Evolutionary conservation across 169 alveolate genomes (phyloP).

Genomic region (Plasmodium vivax): DNA sequence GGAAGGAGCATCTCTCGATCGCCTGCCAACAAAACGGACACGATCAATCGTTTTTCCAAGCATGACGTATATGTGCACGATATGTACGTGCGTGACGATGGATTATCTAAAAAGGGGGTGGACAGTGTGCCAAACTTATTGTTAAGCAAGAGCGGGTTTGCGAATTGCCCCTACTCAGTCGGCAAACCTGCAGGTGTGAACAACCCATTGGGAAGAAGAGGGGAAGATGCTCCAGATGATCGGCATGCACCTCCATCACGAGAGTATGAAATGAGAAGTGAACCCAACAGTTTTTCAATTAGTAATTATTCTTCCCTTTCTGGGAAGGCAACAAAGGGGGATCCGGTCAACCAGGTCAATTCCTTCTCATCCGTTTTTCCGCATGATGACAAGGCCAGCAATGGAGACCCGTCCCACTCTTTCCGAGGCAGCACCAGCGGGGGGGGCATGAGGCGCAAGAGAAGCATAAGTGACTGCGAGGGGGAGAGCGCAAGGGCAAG

Average conservation of each 20-base stretch:
- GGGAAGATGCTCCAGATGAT: background rate
- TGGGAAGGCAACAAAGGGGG: background rate
- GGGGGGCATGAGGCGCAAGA: background rate
- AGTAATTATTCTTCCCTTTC: background rate
- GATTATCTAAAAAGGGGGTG: background rate
- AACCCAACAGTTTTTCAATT: background rate
- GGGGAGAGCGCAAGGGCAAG: background rate
- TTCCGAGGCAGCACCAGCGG: background rate
- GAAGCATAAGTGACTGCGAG: background rate
- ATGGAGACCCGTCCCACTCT: background rate
- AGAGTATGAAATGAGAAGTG: background rate
- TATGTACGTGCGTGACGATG: background rate
- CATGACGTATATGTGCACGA: background rate
- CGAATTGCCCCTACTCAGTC: background rate
- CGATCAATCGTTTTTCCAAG: conserved; percentile 11
- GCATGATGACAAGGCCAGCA: background rate
- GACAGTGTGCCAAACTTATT: background rate
- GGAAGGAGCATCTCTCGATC: background rate
- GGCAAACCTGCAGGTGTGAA: background rate
- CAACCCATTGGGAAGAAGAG: background rate
- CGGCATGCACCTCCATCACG: background rate
- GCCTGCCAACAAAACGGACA: conserved; percentile 3
- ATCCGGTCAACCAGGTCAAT: background rate
- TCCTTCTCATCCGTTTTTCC: background rate
- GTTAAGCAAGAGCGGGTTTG: background rate